These are phyloP conservation scores for Bisporella sp. DNA, from an alignment of 2,329 filamentous ascomycete genomes.

Conservation along the genomic window DNA sequence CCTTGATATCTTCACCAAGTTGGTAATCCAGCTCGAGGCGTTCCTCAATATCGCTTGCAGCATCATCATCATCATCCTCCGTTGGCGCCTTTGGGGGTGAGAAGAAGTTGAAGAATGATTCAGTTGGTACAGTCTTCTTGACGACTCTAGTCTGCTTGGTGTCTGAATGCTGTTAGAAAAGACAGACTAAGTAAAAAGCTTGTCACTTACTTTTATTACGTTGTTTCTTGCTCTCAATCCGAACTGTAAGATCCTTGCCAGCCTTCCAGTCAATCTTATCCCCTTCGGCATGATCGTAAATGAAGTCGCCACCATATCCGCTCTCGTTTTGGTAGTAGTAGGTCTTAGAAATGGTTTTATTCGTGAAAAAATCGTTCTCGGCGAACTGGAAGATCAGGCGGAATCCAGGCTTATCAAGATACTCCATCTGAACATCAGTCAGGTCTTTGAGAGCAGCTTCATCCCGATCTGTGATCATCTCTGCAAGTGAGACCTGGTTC, in stretches of 20 bases:
- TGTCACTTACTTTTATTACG: constrained; percentile 86
- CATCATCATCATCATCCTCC: constrained; percentile 63
- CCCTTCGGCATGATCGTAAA: constrained; percentile 97
- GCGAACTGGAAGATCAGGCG: constrained; percentile 95
- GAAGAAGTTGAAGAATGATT: constrained; percentile 94
- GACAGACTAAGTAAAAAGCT: neutral
- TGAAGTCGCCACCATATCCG: constrained; percentile 97
- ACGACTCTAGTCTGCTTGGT: constrained; percentile 99
- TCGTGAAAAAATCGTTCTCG: constrained; percentile 94
- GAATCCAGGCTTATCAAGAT: constrained; percentile 97
- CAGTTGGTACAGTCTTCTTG: constrained; percentile 97
- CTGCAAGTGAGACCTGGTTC: constrained; percentile 93
- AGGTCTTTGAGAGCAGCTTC: constrained; percentile 88
- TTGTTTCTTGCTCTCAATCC: constrained; percentile 98
- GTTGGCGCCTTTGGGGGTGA: constrained; percentile 82
- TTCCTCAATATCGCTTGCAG: constrained; percentile 88
- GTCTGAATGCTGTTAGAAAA: constrained; percentile 45
- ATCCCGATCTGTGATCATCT: constrained; percentile 98
- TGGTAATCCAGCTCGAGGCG: constrained; percentile 98
- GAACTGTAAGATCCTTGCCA: constrained; percentile 87
- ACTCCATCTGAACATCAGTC: constrained; percentile 96
- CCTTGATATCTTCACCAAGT: constrained; percentile 98
- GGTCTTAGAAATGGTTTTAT: constrained; percentile 95
- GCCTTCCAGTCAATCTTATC: constrained; percentile 97
- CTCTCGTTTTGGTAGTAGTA: constrained; percentile 99